phyloP scores from a whole-genome alignment of 768 basidiomycete genomes.

The Pisolithus albus region DNA sequence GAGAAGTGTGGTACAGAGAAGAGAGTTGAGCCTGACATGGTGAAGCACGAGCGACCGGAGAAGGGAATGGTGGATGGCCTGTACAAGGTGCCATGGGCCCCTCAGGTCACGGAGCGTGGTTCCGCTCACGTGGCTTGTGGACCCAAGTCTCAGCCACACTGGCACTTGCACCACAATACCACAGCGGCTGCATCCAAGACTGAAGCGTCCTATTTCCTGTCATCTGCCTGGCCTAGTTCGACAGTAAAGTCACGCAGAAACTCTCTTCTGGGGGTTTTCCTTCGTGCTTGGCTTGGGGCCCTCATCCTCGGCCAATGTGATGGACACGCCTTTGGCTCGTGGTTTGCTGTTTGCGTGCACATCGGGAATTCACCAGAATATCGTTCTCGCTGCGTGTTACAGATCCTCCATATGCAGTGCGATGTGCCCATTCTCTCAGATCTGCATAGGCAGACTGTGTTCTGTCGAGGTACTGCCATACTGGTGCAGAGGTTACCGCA shows the following conservation, averaged over 20 bases:
- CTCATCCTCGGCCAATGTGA: not conserved
- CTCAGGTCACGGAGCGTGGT: conserved; percentile 26
- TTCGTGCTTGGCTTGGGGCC: not conserved
- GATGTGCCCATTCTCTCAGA: no score
- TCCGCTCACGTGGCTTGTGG: conserved; percentile 24
- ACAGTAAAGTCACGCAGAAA: not conserved
- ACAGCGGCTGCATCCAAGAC: not conserved
- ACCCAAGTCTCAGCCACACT: conserved; percentile 7
- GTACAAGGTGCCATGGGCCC: conserved; percentile 28
- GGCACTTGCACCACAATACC: not conserved
- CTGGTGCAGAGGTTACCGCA: no score
- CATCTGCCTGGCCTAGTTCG: not conserved
- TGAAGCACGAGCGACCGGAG: conserved; percentile 23
- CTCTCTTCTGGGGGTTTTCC: not conserved
- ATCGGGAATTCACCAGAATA: not conserved
- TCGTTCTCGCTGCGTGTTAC: not conserved
- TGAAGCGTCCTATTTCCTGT: not conserved
- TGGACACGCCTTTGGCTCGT: conserved; percentile 15
- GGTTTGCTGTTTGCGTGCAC: not conserved
- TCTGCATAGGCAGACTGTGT: no score
- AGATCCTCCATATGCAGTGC: no score
- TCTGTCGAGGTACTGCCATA: no score
- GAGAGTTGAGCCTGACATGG: conserved; percentile 11
- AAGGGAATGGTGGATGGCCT: conserved; percentile 25
- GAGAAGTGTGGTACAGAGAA: conserved; percentile 1